Evolutionary conservation across 2,329 filamentous ascomycete genomes (phyloP), one percentile per base, ranked within the genome.

Genomic region (Pseudogymnoascus sp.): DNA sequence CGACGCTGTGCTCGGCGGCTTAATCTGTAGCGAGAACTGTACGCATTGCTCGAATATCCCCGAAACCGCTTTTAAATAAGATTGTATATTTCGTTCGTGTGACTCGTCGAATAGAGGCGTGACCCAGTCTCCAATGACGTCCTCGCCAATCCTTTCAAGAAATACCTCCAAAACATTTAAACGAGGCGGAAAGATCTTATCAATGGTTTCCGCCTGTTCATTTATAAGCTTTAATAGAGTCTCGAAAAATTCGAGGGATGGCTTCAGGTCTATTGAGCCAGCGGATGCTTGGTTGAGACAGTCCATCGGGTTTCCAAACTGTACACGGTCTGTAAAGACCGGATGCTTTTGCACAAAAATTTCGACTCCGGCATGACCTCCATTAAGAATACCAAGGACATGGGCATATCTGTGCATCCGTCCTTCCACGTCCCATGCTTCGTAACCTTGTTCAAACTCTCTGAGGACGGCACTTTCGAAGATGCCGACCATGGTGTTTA

Each of bases 401-500:
- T 91, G 86, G 2, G 92, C 92, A 74, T 96, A 97, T 70, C 89
- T 85, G 68, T 83, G 86, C 93, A 97, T 97, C 61, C 87, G 82
- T 2, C 91, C 92, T 67, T 96, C 89, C 61, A 95, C 86, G 73
- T 99, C 93, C 77, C 89, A 90, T 45, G 86, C 87, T 72, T 94
- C 91, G 67, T 95, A 96, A 3, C 91, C 94, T 71, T 94, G 89
- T 74, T 95, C 90, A 68, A 99, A 99, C 73, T 99, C 94, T 58
- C 89, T 84, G 60, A 97, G 77, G 3, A 95, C 92, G 3, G 92
- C 92, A 62, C 88, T 92, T 75, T 97, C 93, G 70, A 99, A 99
- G 64, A 94, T 87, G 38, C 82, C 82, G 67, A 88, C 84, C 82
- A 95, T 92, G 23, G 81, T 83, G 38, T 84, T 79, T 19, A 99